These are phyloP conservation scores for Alternaria arborescens DNA, from an alignment of 2,329 filamentous ascomycete species.

Conservation along the genomic window DNA sequence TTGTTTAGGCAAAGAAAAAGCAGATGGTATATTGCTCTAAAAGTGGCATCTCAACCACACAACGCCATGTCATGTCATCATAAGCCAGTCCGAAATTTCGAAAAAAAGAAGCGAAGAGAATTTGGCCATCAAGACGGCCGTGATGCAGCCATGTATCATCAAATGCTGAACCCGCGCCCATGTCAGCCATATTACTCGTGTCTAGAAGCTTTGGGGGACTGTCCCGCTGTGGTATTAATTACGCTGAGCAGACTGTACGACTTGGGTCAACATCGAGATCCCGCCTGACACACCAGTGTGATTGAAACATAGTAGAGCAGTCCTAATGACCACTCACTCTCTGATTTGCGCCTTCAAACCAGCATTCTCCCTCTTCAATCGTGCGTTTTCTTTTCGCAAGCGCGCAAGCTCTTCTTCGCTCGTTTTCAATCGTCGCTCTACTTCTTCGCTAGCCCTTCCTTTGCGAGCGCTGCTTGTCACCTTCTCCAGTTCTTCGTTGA, in stretches of 20 bases:
- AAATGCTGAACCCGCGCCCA: conserved; percentile 16
- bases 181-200: not conserved
- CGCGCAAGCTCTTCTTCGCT: conserved; percentile 78
- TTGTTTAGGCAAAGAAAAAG: conserved; percentile 17
- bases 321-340: conserved; percentile 48
- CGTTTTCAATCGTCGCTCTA: conserved; percentile 75
- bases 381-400: conserved; percentile 84
- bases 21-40: conserved; percentile 33
- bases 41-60: not conserved
- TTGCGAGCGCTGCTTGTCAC: conserved; percentile 75
- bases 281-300: not conserved
- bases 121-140: conserved; percentile 10
- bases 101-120: not conserved
- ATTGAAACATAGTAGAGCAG: conserved; percentile 6
- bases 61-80: conserved; percentile 25
- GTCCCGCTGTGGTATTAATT: not conserved
- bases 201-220: not conserved
- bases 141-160: conserved; percentile 15
- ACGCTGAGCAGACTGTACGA: conserved; percentile 11
- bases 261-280: conserved; percentile 9
- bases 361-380: conserved; percentile 82
- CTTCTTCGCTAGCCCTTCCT: conserved; percentile 80
- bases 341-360: conserved; percentile 64
- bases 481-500: conserved; percentile 88
- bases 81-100: not conserved